Base-by-base conservation (phyloP, 2,329 filamentous ascomycete species). In the Pseudogymnoascus sp. region DNA sequence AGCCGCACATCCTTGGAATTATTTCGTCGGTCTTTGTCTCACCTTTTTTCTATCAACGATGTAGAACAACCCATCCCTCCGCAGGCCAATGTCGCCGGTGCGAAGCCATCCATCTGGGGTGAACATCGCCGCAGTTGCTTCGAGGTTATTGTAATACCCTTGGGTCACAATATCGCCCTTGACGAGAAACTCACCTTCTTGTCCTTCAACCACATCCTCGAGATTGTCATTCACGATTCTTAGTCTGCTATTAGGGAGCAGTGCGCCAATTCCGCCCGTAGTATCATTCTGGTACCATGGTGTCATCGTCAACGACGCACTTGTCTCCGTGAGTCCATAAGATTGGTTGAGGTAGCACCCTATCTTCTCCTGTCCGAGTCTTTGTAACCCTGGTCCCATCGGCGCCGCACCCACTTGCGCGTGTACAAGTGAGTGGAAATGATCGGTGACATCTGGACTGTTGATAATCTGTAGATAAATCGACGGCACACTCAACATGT, bases 321-420 rank as follows among this genome's bases (percentile, higher is more conserved):
- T 86, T n/a, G 90, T 93, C 76, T 96, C 91, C 6, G 85, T 90
- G 11, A 96, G 80, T 0, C 91, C 91, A 70, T 95, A 96, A 22
- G 89, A 91, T 74, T 96, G 91, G 78, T 95, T 96, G 65, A 95
- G 81, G 73, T 82, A 90, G 59, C 77, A 81, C 70, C 90, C 78
- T 16, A 91, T 80, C 68, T 86, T 79, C 62, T 83, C 77, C 39
- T 95, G 78, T 79, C 92, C 84, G 70, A 85, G 79, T 61, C 84
- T n/a, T n/a, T 43, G 39, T 28, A 43, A 43, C 1, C 83, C 80
- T 14, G 74, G 74, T 1, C 80, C 79, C 62, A 87, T 72, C 0
- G 84, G 82, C 2, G 83, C 84, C 0, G 82, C 83, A 43, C 39
- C 39, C 20, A 43, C 39, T 25, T 43, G 39, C 20, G 39, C 39